Evolutionary conservation across 2,329 filamentous ascomycete species (phyloP).

Genomic region (Fusarium citri): DNA sequence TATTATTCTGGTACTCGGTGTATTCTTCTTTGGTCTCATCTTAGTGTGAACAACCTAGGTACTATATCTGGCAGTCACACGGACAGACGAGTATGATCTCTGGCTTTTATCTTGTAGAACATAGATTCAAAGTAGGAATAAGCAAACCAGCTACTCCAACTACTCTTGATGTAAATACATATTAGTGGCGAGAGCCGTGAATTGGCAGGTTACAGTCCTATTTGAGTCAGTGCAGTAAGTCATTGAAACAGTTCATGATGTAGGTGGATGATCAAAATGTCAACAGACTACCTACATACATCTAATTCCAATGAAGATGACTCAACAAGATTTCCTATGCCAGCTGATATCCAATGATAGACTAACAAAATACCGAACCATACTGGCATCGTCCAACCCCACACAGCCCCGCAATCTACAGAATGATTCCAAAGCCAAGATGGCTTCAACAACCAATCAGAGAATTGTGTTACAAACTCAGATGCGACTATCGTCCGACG

Average conservation of each 20-base stretch:
- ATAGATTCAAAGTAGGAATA: neutral
- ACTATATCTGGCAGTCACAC: neutral
- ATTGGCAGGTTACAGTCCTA: neutral
- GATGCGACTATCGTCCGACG: constrained; percentile 11
- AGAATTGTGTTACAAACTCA: constrained; percentile 6
- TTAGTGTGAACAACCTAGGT: neutral
- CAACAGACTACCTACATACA: neutral
- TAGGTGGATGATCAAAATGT: neutral
- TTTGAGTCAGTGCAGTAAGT: neutral
- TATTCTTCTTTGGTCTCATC: neutral
- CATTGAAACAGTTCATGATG: neutral
- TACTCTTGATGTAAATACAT: neutral
- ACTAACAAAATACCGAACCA: constrained; percentile 7
- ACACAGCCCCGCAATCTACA: constrained; percentile 32
- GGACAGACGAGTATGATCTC: neutral
- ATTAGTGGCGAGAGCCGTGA: neutral
- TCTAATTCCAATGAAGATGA: neutral
- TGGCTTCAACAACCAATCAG: constrained; percentile 10
- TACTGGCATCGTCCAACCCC: constrained; percentile 15
- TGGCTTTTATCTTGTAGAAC: neutral
- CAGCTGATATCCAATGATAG: neutral
- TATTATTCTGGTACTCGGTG: neutral
- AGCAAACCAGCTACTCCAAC: neutral
- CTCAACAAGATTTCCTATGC: neutral
- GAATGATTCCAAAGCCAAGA: constrained; percentile 41